Base-by-base conservation (phyloP, 139 green algal genomes). In the Tetraselmis chui region DNA sequence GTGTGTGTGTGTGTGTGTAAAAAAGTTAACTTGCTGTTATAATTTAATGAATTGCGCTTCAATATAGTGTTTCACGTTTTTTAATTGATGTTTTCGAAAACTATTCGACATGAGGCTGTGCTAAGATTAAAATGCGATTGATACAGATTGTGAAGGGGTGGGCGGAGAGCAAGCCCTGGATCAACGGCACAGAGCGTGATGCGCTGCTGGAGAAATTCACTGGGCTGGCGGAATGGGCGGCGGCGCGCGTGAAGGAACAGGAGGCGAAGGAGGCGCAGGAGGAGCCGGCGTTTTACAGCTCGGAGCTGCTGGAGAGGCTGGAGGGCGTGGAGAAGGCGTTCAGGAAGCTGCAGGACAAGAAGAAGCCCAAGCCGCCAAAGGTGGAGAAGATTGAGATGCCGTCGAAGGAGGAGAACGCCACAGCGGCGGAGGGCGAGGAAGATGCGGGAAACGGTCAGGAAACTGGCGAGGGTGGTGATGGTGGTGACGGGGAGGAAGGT, bases 101-200 rank as follows among this genome's bases (percentile, higher is more conserved):
- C n/a, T n/a, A n/a, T n/a, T n/a, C n/a, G n/a, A n/a, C n/a, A n/a
- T n/a, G n/a, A n/a, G n/a, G n/a, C n/a, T n/a, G n/a, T n/a, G n/a
- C n/a, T n/a, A n/a, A n/a, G n/a, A n/a, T n/a, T n/a, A n/a, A n/a
- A n/a, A n/a, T n/a, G n/a, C n/a, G n/a, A n/a, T n/a, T n/a, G n/a
- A n/a, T n/a, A n/a, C 45, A 67, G 45, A 67, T 86, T 24, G 76
- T 87, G 2, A 88, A 88, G 75, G 67, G 81, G 59, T 98, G 94
- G 93, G 58, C 82, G 5, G 88, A 93, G 2, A 90, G 75, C 67
- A 97, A 96, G 88, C 94, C 94, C n/a, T 98, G 93, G 94, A 88
- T 98, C 76, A 93, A 88, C 1, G 88, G 86, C 26, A 91, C 83
- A 5, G 92, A 98, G 28, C 77, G 85, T 0, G 83, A 89, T 11